Evolutionary conservation across 257 asterid species (phyloP).

Genomic region (Solanum sparsipilum): DNA sequence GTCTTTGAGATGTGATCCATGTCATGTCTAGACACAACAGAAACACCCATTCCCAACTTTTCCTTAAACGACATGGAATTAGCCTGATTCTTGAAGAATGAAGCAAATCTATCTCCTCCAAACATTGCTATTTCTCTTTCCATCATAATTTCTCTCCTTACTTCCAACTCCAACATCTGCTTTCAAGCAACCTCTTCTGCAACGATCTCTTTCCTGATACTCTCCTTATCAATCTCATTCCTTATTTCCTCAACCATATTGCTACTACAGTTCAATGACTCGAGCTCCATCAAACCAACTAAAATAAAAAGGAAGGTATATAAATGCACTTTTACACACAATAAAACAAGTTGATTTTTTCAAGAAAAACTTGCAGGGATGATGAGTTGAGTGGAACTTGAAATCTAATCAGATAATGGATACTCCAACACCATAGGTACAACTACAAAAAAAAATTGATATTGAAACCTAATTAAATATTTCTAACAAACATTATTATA

Average conservation of each 20-base stretch:
- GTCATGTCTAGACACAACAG: too few species aligned
- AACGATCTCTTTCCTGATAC: slow-evolving; percentile 40
- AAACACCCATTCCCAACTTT: too few species aligned
- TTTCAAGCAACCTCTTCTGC: slow-evolving; percentile 30
- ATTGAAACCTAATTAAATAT: too few species aligned
- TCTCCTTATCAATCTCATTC: slow-evolving; percentile 36
- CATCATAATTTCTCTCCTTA: slow-evolving; percentile 38
- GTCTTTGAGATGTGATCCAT: neutral
- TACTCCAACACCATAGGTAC: neutral
- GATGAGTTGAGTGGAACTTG: neutral
- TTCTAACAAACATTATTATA: too few species aligned
- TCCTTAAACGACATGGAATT: too few species aligned
- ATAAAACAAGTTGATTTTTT: too few species aligned
- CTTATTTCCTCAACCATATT: neutral
- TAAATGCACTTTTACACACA: neutral
- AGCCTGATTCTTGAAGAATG: neutral
- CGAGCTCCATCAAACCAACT: neutral
- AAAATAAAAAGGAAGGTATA: neutral
- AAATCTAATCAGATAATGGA: too few species aligned
- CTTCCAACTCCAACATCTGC: slow-evolving; percentile 44
- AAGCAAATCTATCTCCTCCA: slow-evolving; percentile 7
- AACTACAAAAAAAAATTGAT: too few species aligned
- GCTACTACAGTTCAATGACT: neutral
- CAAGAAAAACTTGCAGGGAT: neutral
- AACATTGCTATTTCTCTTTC: slow-evolving; percentile 25